Evolutionary conservation across 441 rosid species (phyloP), one percentile per base, ranked within the genome.

Genomic region (Pelargonium cotyledonis): DNA sequence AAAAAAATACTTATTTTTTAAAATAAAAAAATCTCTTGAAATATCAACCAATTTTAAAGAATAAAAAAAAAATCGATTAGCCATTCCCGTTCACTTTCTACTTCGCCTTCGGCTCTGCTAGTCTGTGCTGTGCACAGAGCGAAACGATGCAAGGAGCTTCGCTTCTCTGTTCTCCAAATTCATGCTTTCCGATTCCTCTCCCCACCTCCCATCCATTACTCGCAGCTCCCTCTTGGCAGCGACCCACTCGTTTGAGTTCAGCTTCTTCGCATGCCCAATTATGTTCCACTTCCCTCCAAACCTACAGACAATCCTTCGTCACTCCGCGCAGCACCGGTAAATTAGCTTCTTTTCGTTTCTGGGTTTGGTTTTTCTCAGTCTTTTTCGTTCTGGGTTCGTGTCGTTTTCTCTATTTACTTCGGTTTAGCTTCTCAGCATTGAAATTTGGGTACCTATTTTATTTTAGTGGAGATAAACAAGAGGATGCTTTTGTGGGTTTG

Each of bases 311-410:
- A 40, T 68, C 78, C 69, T 3, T 73, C 76, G 76, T 79, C 73
- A 73, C 79, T 66, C 65, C 80, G 26, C 83, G 71, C 70, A 58
- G 80, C 81, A 69, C 82, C n/a, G 88, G 94, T 88, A 76, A 53
- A 11, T 62, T 18, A 18, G 35, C 10, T 40, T 7, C 53, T 47
- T 40, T 60, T 12, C 31, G 21, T 35, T 10, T 58, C 29, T n/a
- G 40, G 69, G 4, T 57, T 29, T 18, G n/a, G 7, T 41, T 65
- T 41, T 38, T 14, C 40, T n/a, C 44, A 14, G 7, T 5, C 21
- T 60, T 71, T 19, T 43, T 19, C 19, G n/a, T 18, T 9, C 35
- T 60, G 65, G 31, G 23, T 57, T 26, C 53, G 53, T 65, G 26
- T 65, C 6, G 53, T 65, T 65, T 47, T 43, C 18, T 41, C 43